Evolutionary conservation across 2,329 filamentous ascomycete genomes (phyloP), one percentile per base, ranked within the genome.

Genomic region (Exophiala viscosa): DNA sequence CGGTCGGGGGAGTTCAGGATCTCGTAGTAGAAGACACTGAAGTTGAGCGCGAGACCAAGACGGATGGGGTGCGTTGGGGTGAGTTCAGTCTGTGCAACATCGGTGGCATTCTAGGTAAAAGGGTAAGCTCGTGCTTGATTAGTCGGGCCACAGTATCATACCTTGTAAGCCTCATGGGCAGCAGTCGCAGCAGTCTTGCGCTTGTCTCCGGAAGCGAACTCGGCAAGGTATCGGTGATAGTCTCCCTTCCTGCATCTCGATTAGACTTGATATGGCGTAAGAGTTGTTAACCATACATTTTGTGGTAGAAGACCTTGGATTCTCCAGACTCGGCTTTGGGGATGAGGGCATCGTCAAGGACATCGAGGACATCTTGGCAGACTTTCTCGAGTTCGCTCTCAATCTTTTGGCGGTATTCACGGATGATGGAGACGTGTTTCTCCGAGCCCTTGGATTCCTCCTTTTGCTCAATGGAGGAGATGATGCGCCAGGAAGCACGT

Each of bases 261-360:
- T 59, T 48, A 62, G 51, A 38, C 49, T 28, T 28, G 23, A 51
- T 31, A 31, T 38, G 51, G 34, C 55, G 43, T 32, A n/a, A 34
- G 45, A 33, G 47, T 20, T 17, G 35, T 11, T 36, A 36, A 48
- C 13, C 10, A 46, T 79, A 96, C 92, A 97, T 97, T 86, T 97
- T 97, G 87, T 96, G 91, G 82, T 97, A 97, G 78, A 97, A 97
- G 73, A 97, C 92, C 86, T 96, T 97, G 74, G 90, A 96, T 83
- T 97, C 92, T 79, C 92, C 92, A 64, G 89, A 87, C 77, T 93
- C 87, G 71, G 92, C 92, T 77, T 93, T 92, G 75, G 91, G 91
- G 71, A 97, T 97, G 69, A 97, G 82, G 71, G 85, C 86, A 70
- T 96, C 81, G 73, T 96, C 91, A 63, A 97, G 82, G 66, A 97